These are phyloP conservation scores for Colletotrichum graminicola DNA, from an alignment of 2,329 filamentous ascomycete genomes.

Conservation along the genomic window DNA sequence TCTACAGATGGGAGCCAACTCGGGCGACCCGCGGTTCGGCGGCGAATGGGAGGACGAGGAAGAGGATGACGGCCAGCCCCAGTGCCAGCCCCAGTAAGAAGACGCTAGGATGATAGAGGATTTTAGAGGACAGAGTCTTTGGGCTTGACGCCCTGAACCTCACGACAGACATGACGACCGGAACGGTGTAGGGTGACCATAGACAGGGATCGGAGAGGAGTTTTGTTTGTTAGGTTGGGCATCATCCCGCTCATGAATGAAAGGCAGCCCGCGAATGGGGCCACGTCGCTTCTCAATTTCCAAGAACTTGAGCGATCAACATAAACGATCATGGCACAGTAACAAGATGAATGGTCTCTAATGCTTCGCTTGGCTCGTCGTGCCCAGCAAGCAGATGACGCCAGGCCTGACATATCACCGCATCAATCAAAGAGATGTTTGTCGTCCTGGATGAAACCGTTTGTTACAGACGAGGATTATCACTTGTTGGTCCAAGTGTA, in stretches of 20 bases:
- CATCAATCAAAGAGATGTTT: not conserved
- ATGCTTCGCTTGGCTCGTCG: not conserved
- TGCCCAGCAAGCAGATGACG: not conserved
- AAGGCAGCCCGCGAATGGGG: conserved; percentile 31
- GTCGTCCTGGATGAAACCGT: not conserved
- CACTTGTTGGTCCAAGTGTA: not conserved
- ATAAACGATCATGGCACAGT: not conserved
- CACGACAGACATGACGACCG: conserved; percentile 42
- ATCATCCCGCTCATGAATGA: conserved; percentile 42
- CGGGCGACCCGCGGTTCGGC: conserved; percentile 74
- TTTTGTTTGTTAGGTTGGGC: conserved; percentile 40
- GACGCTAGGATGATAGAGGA: conserved; percentile 21
- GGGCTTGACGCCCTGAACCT: conserved; percentile 31
- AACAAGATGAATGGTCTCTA: not conserved
- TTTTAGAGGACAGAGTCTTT: conserved; percentile 38
- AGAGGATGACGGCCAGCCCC: conserved; percentile 73
- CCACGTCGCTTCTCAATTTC: conserved; percentile 25
- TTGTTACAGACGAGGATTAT: accelerated
- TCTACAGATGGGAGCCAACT: conserved; percentile 76
- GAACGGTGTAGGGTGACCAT: conserved; percentile 37
- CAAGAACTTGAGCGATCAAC: not conserved
- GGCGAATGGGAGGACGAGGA: conserved; percentile 80
- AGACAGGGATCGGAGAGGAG: conserved; percentile 40
- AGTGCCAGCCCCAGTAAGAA: conserved; percentile 79
- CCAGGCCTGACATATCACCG: not conserved